phyloP scores from a whole-genome alignment of 345 rosid species.

The Sonneratia alba region DNA sequence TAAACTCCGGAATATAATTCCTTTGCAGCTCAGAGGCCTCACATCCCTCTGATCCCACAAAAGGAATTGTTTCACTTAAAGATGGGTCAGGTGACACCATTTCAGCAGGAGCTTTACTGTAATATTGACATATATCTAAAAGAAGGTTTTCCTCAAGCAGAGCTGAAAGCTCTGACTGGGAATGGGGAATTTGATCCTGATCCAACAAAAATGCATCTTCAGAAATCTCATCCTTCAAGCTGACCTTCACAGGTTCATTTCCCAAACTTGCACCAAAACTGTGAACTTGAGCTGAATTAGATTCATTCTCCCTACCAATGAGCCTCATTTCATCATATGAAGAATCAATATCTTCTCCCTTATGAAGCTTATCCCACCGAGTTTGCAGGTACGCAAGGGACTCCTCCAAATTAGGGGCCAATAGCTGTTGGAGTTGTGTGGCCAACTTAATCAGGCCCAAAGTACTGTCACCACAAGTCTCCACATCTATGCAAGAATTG shows the following conservation, averaged over 20 bases:
- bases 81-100: slow-evolving; percentile 22
- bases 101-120: slow-evolving; percentile 34
- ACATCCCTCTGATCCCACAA: slow-evolving; percentile 35
- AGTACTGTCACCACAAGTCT: slow-evolving; percentile 86
- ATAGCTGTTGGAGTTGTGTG: slow-evolving; percentile 66
- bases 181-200: slow-evolving; percentile 29
- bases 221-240: slow-evolving; percentile 70
- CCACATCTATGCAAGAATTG: slow-evolving; percentile 51
- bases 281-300: slow-evolving; percentile 22
- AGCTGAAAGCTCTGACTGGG: slow-evolving; percentile 23
- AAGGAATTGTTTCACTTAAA: slow-evolving; percentile 31
- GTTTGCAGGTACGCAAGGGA: slow-evolving; percentile 73
- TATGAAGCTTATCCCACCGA: slow-evolving; percentile 63
- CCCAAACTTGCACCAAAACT: slow-evolving; percentile 19
- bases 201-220: slow-evolving; percentile 62
- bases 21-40: slow-evolving; percentile 40
- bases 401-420: slow-evolving; percentile 92
- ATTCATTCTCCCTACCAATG: slow-evolving; percentile 20
- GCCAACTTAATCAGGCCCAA: slow-evolving; percentile 62
- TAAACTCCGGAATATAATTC: slow-evolving; percentile 51
- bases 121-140: slow-evolving; percentile 30
- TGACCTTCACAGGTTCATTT: slow-evolving; percentile 23
- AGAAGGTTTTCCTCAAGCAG: slow-evolving; percentile 30
- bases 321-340: slow-evolving; percentile 24
- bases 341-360: slow-evolving; percentile 35